phyloP scores from a whole-genome alignment of 2,329 filamentous ascomycete genomes.

The Colletotrichum ledebouriae region DNA sequence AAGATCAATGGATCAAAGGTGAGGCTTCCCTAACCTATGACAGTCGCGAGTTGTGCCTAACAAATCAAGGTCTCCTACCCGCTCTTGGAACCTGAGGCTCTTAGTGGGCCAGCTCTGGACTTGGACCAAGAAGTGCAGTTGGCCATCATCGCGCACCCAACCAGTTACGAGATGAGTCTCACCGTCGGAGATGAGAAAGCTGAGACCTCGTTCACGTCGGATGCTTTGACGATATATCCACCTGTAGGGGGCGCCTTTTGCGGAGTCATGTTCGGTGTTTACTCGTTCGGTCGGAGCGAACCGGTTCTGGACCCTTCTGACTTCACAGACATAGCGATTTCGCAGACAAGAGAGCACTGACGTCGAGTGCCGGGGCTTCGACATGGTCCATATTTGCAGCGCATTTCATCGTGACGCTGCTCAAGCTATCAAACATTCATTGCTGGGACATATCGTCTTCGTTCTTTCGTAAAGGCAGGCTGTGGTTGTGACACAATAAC shows the following conservation, averaged over 20 bases:
- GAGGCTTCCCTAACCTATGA: background rate
- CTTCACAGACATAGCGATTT: conserved; percentile 46
- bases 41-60: conserved; percentile 11
- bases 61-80: conserved; percentile 26
- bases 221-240: conserved; percentile 47
- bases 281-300: conserved; percentile 48
- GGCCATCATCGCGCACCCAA: conserved; percentile 41
- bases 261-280: conserved; percentile 51
- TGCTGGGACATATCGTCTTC: too few relatives aligned
- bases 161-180: conserved; percentile 44
- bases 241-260: conserved; percentile 50
- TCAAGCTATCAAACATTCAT: too few relatives aligned
- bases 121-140: conserved; percentile 33
- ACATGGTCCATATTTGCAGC: background rate
- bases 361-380: background rate
- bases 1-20: conserved; percentile 44
- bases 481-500: too few relatives aligned
- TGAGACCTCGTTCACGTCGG: conserved; percentile 35
- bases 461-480: too few relatives aligned
- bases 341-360: conserved; percentile 1
- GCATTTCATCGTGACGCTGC: background rate
- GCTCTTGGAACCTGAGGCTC: background rate
- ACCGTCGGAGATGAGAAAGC: conserved; percentile 15
- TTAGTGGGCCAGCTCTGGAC: background rate
- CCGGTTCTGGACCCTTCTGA: conserved; percentile 50